phyloP scores from a whole-genome alignment of 2,329 filamentous ascomycete species.

The Fusarium sp. region DNA sequence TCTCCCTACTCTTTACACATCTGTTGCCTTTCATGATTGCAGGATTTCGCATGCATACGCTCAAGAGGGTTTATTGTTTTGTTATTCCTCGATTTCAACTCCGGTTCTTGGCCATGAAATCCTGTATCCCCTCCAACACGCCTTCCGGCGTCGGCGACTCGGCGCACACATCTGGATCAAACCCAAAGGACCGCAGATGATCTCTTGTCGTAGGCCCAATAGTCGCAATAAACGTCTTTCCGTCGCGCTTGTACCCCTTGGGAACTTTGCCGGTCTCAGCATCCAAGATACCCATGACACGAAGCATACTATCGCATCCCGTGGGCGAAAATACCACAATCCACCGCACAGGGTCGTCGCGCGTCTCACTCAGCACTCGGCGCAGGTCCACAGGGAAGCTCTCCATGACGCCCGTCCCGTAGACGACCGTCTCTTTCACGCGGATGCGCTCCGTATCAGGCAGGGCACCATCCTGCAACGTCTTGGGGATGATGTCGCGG shows the following conservation, averaged over 20 bases:
- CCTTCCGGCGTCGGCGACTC: constrained; percentile 84
- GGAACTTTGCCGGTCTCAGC: constrained; percentile 53
- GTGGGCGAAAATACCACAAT: constrained; percentile 78
- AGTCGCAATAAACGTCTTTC: constrained; percentile 75
- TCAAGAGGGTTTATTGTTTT: not conserved
- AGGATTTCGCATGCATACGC: not conserved
- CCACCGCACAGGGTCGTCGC: constrained; percentile 64
- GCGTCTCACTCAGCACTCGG: constrained; percentile 57
- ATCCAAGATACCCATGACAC: constrained; percentile 62
- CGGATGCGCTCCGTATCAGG: constrained; percentile 61
- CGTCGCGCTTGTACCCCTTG: constrained; percentile 42
- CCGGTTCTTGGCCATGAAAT: constrained; percentile 36
- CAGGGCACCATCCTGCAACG: constrained; percentile 69
- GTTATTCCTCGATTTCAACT: constrained; percentile 18
- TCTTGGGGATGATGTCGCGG: constrained; percentile 88
- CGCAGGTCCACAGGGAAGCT: constrained; percentile 77
- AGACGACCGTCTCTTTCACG: constrained; percentile 84
- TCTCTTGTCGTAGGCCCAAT: constrained; percentile 94
- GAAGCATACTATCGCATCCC: constrained; percentile 69
- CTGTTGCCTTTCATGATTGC: not conserved
- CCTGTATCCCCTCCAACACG: constrained; percentile 72
- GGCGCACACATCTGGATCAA: constrained; percentile 81
- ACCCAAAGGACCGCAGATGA: constrained; percentile 73
- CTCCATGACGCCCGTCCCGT: constrained; percentile 84
- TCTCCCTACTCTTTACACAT: constrained; percentile 36